phyloP scores from a whole-genome alignment of 805 yeast genomes.

The Candida maesae region DNA sequence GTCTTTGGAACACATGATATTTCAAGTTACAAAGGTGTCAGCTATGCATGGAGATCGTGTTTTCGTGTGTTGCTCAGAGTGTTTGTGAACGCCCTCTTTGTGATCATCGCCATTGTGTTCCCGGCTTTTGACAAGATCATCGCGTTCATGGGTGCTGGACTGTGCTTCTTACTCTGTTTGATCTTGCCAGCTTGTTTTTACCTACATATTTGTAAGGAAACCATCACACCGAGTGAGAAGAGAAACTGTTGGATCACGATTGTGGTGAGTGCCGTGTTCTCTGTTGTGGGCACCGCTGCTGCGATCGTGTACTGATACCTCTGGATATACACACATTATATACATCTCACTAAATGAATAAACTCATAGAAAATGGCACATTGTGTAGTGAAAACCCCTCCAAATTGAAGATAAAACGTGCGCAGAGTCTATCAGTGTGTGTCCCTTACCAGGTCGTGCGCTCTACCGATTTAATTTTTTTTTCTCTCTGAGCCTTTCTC shows the following conservation, averaged over 20 bases:
- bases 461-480: too few species aligned
- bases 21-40: conserved; percentile 19
- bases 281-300: conserved; percentile 60
- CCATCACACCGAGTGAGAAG: conserved; percentile 39
- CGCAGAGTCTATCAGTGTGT: background rate
- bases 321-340: too few species aligned
- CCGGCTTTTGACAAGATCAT: conserved; percentile 81
- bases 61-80: conserved; percentile 29
- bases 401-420: too few species aligned
- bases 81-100: conserved; percentile 53
- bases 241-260: conserved; percentile 41
- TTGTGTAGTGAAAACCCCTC: too few species aligned
- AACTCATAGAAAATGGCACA: too few species aligned
- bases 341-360: too few species aligned
- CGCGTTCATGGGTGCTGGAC: conserved; percentile 75
- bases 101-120: conserved; percentile 55
- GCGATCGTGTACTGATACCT: conserved; percentile 30
- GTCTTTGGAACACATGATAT: conserved; percentile 33
- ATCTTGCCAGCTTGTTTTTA: conserved; percentile 76
- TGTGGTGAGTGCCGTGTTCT: conserved; percentile 41
- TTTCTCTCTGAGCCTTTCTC: too few species aligned
- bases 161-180: conserved; percentile 76
- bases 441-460: background rate
- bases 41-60: conserved; percentile 20
- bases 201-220: conserved; percentile 46